Conservation (phyloP, 2,329 filamentous ascomycete species). For the Sporothrix brasiliensis region DNA sequence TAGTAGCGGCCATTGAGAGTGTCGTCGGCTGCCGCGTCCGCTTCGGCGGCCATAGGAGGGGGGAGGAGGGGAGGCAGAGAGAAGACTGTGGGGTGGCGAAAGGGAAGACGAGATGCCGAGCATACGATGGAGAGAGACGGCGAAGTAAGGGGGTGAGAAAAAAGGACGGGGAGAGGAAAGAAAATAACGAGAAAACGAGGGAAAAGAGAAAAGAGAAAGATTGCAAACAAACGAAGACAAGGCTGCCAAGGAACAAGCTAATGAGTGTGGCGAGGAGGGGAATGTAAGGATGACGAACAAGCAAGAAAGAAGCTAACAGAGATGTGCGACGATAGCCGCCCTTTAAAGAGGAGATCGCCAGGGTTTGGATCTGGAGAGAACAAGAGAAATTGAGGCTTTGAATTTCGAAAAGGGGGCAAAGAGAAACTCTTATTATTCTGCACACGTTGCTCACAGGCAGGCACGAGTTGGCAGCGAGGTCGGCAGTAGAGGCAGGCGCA, state of each 20-base stretch:
- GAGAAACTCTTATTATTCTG: background rate
- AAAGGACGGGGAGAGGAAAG: background rate
- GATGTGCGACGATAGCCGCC: conserved; percentile 27
- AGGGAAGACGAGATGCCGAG: background rate
- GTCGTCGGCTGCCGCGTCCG: conserved; percentile 28
- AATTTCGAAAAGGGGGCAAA: background rate
- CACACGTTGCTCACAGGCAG: background rate
- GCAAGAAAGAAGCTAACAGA: conserved; percentile 1
- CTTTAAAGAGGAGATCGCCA: conserved; percentile 16
- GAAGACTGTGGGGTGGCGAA: background rate
- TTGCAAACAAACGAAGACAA: conserved; percentile 23
- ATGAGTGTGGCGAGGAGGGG: conserved; percentile 26
- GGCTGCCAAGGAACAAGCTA: conserved; percentile 28
- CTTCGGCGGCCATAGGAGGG: conserved; percentile 32
- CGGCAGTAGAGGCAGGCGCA: conserved; percentile 23
- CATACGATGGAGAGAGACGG: background rate
- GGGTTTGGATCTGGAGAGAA: background rate
- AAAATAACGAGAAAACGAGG: background rate
- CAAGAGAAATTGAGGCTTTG: background rate
- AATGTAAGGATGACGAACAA: conserved; percentile 12
- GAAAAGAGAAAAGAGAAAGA: background rate
- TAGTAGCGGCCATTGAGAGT: conserved; percentile 26
- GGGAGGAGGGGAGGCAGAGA: background rate
- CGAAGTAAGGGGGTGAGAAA: background rate
- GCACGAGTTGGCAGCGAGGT: background rate